Base-by-base conservation (phyloP, 768 basidiomycete species). In the Rossbeevera mucosa region DNA sequence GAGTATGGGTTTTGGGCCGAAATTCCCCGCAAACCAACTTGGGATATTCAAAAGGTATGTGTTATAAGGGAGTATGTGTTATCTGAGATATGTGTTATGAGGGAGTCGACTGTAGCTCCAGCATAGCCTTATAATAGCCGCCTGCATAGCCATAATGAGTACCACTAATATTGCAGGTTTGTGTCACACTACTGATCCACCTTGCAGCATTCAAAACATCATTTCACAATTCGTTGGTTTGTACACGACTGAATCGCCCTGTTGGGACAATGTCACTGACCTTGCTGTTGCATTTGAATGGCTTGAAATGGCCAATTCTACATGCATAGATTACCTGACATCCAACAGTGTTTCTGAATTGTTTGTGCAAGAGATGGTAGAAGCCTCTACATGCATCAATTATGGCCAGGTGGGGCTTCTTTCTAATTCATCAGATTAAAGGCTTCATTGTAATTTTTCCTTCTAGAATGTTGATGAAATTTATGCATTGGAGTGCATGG, bases 361-460 rank as follows among this genome's bases (percentile, higher is more conserved):
- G 44, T 95, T 84, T 71, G 73, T 80, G 5, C 71, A 71, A 24
- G 94, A 97, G 70, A 69, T 94, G 43, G 75, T 93, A 28, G 90
- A 91, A 48, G 87, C 82, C 4, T 81, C 85, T 2, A 88, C 89
- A 7, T 77, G 91, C 33, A 88, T 91, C 36, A 94, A 92, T 66
- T 93, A 93, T 61, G 86, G 85, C 46, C 86, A 88, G 74, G 85
- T 85, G 51, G 18, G 68, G 49, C 26, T 33, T 24, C 12, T 31
- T 52, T 18, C 29, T 2, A 13, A 25, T 20, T 7, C 40, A 21
- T 31, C 20, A 57, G 30, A 44, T 3, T 13, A 2, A 29, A 14
- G 33, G 20, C 29, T 45, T 31, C 25, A 40, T 45, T 48, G 25
- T 38, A 41, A 28, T 7, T 28, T 46, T 24, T 21, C 47, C 9